These are phyloP conservation scores for Neurospora africana DNA, from an alignment of 495 filamentous ascomycete genomes.

Conservation along the genomic window DNA sequence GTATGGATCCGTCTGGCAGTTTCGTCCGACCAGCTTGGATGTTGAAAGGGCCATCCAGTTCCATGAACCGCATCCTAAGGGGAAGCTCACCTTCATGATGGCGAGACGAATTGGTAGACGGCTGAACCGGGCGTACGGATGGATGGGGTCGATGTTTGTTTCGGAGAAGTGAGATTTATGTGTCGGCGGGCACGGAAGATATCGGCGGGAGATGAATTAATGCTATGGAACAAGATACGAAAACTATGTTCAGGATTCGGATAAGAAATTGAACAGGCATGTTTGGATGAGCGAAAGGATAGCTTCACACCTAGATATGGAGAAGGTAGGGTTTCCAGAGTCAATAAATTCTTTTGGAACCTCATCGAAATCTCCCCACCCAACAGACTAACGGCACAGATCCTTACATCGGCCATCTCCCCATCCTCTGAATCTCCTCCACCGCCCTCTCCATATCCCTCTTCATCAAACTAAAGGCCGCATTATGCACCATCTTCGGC, in stretches of 20 bases:
- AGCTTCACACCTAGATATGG: no score
- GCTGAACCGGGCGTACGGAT: conserved; percentile 10
- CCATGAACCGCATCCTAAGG: conserved; percentile 36
- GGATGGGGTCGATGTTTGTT: conserved; percentile 13
- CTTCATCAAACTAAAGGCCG: neutral
- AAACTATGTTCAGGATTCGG: neutral
- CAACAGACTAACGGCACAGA: no score
- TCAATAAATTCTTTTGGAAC: no score
- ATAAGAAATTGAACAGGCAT: no score
- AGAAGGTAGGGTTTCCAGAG: no score
- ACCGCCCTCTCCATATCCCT: conserved; percentile 9
- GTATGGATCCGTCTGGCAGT: conserved; percentile 45
- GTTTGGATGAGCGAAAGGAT: no score
- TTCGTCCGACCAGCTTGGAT: conserved; percentile 28
- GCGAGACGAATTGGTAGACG: conserved; percentile 10
- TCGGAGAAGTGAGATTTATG: neutral
- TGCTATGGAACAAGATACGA: neutral
- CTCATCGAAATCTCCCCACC: no score
- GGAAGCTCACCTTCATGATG: conserved; percentile 1
- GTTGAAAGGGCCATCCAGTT: conserved; percentile 34
- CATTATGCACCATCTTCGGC: neutral
- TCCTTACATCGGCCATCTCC: conserved; percentile 5
- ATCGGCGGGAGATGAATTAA: neutral
- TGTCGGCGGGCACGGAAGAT: neutral
- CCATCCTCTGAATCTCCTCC: conserved; percentile 1